Conservation (phyloP, 352 stramenopile genomes). For the Lagenidium giganteum region DNA sequence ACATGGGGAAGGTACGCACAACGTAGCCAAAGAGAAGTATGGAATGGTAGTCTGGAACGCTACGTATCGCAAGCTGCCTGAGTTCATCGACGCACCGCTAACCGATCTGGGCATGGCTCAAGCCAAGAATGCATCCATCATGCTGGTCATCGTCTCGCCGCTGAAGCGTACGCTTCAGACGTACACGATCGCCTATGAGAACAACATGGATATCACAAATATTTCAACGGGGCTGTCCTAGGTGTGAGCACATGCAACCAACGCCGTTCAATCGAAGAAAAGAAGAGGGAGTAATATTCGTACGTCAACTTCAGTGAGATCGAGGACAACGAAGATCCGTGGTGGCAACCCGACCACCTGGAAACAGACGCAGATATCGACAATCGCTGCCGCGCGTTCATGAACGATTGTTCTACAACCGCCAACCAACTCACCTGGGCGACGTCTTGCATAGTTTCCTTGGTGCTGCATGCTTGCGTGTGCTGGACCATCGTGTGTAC, state of each 20-base stretch:
- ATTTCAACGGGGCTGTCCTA: slow-evolving; percentile 27
- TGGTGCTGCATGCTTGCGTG: too few species aligned
- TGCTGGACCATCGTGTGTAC: background rate
- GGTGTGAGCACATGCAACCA: slow-evolving; percentile 52
- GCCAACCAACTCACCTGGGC: slow-evolving; percentile 23
- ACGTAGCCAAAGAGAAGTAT: slow-evolving; percentile 40
- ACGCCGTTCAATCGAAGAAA: slow-evolving; percentile 27
- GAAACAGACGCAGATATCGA: slow-evolving; percentile 49
- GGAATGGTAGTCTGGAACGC: slow-evolving; percentile 35
- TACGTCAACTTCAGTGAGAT: slow-evolving; percentile 37
- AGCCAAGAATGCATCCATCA: slow-evolving; percentile 16
- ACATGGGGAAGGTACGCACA: slow-evolving; percentile 53
- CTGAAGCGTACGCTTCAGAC: slow-evolving; percentile 51
- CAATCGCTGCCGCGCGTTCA: slow-evolving; percentile 27
- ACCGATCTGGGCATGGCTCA: slow-evolving; percentile 30
- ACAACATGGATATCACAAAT: slow-evolving; percentile 14
- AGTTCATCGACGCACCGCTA: slow-evolving; percentile 49
- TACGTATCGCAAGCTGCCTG: slow-evolving; percentile 28
- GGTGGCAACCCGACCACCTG: slow-evolving; percentile 38
- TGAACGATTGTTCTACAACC: slow-evolving; percentile 35
- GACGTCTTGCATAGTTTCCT: slow-evolving; percentile 57
- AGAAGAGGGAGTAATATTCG: slow-evolving; percentile 27
- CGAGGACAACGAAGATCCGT: slow-evolving; percentile 31
- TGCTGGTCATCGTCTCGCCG: slow-evolving; percentile 47
- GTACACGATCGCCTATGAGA: slow-evolving; percentile 29